A percentile compares a stretch with the other conserved stretches of the same genome.
Evolutionary conservation across 1,284 basidiomycete genomes (phyloP).

Genomic region (Hortiboletus rubellus): DNA sequence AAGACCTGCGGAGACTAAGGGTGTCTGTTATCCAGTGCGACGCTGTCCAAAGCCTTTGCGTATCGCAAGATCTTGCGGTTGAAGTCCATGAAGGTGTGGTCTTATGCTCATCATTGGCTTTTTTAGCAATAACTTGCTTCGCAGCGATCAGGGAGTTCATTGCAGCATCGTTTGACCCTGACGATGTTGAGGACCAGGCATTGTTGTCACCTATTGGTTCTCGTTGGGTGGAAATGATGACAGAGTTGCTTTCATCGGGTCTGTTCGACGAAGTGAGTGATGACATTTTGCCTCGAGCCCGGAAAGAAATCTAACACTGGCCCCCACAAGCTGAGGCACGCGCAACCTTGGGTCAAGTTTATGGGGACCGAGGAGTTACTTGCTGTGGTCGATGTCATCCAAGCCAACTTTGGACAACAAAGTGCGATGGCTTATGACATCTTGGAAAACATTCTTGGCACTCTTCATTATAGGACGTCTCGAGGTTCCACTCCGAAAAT

Average conservation of each 20-base stretch:
- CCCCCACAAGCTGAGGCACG: constrained; percentile 34
- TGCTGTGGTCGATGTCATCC: constrained; percentile 36
- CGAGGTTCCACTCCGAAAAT: constrained; percentile 23
- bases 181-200: constrained; percentile 25
- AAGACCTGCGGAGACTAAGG: constrained; percentile 41
- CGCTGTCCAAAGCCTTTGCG: constrained; percentile 37
- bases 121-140: constrained; percentile 1
- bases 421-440: constrained; percentile 30
- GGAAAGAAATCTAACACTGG: neutral
- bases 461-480: constrained; percentile 13
- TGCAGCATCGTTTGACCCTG: constrained; percentile 23
- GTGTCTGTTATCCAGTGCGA: constrained; percentile 37
- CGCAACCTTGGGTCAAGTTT: constrained; percentile 51
- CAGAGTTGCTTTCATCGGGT: constrained; percentile 14
- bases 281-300: too few relatives aligned
- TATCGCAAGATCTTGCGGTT: constrained; percentile 24
- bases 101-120: constrained; percentile 11
- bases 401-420: constrained; percentile 15
- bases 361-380: constrained; percentile 41
- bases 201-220: constrained; percentile 32
- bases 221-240: constrained; percentile 34
- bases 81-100: constrained; percentile 38
- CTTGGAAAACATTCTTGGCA: constrained; percentile 34
- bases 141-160: constrained; percentile 37
- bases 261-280: constrained; percentile 20